phyloP scores from a whole-genome alignment of 1,139 yeast genomes.

The Yamadazyma diospyri region DNA sequence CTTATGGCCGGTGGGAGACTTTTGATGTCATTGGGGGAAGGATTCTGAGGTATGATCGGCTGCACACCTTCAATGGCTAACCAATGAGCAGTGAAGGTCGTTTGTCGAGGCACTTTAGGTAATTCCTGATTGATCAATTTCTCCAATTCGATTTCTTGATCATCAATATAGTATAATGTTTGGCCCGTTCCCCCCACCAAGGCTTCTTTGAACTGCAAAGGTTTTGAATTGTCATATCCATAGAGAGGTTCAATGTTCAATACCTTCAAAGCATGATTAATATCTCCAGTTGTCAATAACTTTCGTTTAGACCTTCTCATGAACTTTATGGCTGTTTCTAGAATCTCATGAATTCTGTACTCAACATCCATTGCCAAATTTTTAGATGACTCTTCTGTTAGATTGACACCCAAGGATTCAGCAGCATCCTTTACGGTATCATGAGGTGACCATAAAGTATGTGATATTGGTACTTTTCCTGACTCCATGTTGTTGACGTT shows the following conservation, averaged over 20 bases:
- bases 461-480: conserved; percentile 58
- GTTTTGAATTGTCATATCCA: conserved; percentile 64
- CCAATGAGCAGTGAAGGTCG: conserved; percentile 97
- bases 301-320: conserved; percentile 93
- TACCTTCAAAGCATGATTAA: conserved; percentile 76
- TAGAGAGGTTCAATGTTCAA: conserved; percentile 86
- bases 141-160: conserved; percentile 90
- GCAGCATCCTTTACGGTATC: conserved; percentile 97
- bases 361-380: conserved; percentile 98
- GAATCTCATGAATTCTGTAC: conserved; percentile 89
- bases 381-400: conserved; percentile 91
- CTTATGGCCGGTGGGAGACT: conserved; percentile 62
- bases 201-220: conserved; percentile 75
- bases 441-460: conserved; percentile 95
- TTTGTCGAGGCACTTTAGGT: conserved; percentile 91
- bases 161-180: conserved; percentile 86
- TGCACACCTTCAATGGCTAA: conserved; percentile 98
- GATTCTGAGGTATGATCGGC: conserved; percentile 96
- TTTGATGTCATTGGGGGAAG: conserved; percentile 72
- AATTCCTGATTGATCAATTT: conserved; percentile 89
- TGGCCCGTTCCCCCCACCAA: conserved; percentile 86
- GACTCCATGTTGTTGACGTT: conserved; percentile 33
- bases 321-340: conserved; percentile 93
- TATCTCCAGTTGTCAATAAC: conserved; percentile 75
- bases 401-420: conserved; percentile 78